Evolutionary conservation across 2,329 filamentous ascomycete species (phyloP), one percentile per base, ranked within the genome.

Genomic region (Zelopaecilomyces penicillatus): DNA sequence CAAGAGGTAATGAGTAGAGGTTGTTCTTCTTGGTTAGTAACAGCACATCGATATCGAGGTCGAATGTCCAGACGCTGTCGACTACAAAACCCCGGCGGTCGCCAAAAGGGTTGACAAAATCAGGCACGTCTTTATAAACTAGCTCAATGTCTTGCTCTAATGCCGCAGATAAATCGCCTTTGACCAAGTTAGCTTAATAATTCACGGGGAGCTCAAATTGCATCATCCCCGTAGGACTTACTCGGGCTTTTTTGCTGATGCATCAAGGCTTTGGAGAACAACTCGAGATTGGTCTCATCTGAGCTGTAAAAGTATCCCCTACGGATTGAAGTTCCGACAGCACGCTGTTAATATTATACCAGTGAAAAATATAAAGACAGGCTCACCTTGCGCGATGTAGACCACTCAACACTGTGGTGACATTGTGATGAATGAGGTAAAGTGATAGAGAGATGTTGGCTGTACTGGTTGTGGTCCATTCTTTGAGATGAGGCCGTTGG

Each of bases 71-170:
- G 32, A 52, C 46, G 36, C 51, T 54, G 37, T 52, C 29, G 29
- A 54, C 44, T 26, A 12, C 11, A 30, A 6, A 27, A 8, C 48
- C 47, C 29, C 50, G 51, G 27, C 27, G 33, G 47, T 54, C 51
- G 9, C 51, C 53, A 43, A 50, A 53, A 34, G 53, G 51, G 39
- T 55, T 49, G 10, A 52, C 47, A 32, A 50, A 30, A 42, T 54
- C 52, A 38, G 52, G 50, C 10, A 46, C 41, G 19, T 50, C 47
- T 3, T 41, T n/a, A 48, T 50, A 51, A 30, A 30, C 12, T 30
- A 39, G 5, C 6, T 30, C 30, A 31, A 41, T 36, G 32, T 33
- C 39, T 37, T 45, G 38, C 37, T 50, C 42, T 35, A 48, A 50
- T n/a, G 40, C 39, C 19, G 39, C 37, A 9, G 12, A 45, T 26